phyloP scores from a whole-genome alignment of 768 basidiomycete species.

The Cytidiella melzeri region DNA sequence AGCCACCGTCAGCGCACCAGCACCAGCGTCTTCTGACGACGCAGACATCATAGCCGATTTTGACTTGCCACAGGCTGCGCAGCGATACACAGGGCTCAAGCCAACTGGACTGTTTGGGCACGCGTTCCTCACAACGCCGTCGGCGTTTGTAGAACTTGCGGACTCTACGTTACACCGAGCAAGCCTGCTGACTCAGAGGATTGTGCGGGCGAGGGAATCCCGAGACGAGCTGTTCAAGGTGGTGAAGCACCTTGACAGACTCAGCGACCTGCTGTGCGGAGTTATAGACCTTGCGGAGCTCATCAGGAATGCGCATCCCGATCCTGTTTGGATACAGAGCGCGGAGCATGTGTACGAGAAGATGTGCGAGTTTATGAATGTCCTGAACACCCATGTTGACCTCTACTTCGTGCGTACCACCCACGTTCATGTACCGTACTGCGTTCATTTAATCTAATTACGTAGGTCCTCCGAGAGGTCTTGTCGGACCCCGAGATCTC shows the following conservation, averaged over 20 bases:
- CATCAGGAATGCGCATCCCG: constrained; percentile 89
- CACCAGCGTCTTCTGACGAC: constrained; percentile 61
- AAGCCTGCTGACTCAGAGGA: constrained; percentile 76
- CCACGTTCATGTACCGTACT: constrained; percentile 4
- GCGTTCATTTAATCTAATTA: constrained; percentile 12
- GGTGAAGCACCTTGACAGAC: constrained; percentile 92
- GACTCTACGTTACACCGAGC: constrained; percentile 78
- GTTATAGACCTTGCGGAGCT: constrained; percentile 97
- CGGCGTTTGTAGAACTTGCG: constrained; percentile 65
- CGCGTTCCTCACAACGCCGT: constrained; percentile 60
- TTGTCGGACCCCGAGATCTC: constrained; percentile 63
- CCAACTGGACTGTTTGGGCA: constrained; percentile 85
- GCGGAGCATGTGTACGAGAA: constrained; percentile 87
- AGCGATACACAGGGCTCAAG: constrained; percentile 36
- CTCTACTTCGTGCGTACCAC: constrained; percentile 70
- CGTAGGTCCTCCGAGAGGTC: constrained; percentile 64
- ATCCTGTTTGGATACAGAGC: constrained; percentile 72
- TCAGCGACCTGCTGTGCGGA: constrained; percentile 93
- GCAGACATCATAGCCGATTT: constrained; percentile 61
- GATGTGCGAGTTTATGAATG: constrained; percentile 96
- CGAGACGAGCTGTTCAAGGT: constrained; percentile 73
- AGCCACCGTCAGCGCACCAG: constrained; percentile 37
- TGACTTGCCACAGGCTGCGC: constrained; percentile 49
- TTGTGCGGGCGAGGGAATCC: constrained; percentile 67
- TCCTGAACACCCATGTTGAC: constrained; percentile 88